Conservation (phyloP, 2,329 filamentous ascomycete species). For the Reticulascus tulasneorum region DNA sequence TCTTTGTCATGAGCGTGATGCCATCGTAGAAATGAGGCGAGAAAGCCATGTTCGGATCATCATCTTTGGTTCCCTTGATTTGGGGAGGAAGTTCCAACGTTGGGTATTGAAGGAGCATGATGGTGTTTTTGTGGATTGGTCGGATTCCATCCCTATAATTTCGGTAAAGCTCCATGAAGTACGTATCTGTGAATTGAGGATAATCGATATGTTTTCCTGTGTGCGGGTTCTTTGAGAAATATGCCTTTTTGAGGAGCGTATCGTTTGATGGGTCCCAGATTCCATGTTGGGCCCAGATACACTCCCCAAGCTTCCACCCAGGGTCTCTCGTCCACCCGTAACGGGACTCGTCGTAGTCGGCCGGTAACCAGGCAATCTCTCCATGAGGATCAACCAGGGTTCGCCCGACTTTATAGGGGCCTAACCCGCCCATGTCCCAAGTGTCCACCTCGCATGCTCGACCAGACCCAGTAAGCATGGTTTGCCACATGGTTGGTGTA, state of each 20-base stretch:
- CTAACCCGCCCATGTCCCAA: conserved; percentile 91
- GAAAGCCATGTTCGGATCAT: conserved; percentile 87
- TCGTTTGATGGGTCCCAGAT: conserved; percentile 86
- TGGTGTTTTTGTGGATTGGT: conserved; percentile 69
- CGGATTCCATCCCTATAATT: conserved; percentile 72
- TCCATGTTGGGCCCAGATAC: conserved; percentile 94
- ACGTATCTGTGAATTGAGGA: conserved; percentile 82
- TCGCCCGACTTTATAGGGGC: conserved; percentile 83
- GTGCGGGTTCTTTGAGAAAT: conserved; percentile 75
- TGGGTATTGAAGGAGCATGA: conserved; percentile 88
- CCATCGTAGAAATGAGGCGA: conserved; percentile 96
- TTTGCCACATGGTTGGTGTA: conserved; percentile 90
- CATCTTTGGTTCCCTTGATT: conserved; percentile 83
- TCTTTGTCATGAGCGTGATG: conserved; percentile 94
- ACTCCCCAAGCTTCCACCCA: conserved; percentile 89
- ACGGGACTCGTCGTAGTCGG: conserved; percentile 76
- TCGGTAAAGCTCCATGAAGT: conserved; percentile 84
- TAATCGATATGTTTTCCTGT: conserved; percentile 75
- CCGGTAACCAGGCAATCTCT: conserved; percentile 76
- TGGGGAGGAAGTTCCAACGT: conserved; percentile 86
- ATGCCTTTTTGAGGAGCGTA: conserved; percentile 74
- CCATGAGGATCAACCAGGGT: conserved; percentile 84
- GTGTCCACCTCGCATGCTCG: conserved; percentile 84
- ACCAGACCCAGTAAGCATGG: conserved; percentile 86
- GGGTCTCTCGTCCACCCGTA: conserved; percentile 90